Base-by-base conservation (phyloP, 345 rosid species). In the Excoecaria cochinchinensis region DNA sequence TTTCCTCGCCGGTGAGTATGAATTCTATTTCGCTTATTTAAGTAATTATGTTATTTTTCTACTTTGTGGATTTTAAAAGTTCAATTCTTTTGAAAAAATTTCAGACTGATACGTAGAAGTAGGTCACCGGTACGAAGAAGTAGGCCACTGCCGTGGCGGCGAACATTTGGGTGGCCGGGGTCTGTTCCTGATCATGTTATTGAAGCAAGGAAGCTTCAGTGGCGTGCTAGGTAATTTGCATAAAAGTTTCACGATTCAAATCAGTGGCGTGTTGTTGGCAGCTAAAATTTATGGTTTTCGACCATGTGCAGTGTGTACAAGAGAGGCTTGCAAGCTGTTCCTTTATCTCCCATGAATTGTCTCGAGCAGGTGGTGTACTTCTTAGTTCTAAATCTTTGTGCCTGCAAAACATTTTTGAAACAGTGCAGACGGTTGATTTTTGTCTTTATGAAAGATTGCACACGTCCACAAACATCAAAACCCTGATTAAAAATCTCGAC, bases 161-260 rank as follows among this genome's bases (percentile, higher is more conserved):
- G 95, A 55, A 84, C 89, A 8, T 93, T 89, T 83, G 94, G 90
- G 58, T 81, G 87, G 77, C 84, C 82, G 8, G 89, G 93, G 13
- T 79, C 84, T 10, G 88, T 82, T 56, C 86, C 89, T 53, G 71
- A 82, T 55, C 70, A 76, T 66, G 83, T 84, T 69, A 72, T 89
- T 21, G 80, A 82, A 9, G 85, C 85, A 66, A 81, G 88, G 69
- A 93, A 87, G 84, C 87, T 91, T 78, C 86, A 78, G 10, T 91
- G 93, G 98, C 94, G 91, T 62, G 87, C 87, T 55, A 91, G 97
- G 96, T 93, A 82, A 22, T 21, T 74, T 51, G 39, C 7, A 31
- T 59, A 8, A 22, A 52, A 31, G 38, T 36, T 59, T 69, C 19
- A 9, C 57, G 16, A 39, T 57, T 40, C 47, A 14, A 36, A 48